Evolutionary conservation across 768 basidiomycete species (phyloP), one percentile per base, ranked within the genome.

Genomic region (Rhodotorula taiwanensis): DNA sequence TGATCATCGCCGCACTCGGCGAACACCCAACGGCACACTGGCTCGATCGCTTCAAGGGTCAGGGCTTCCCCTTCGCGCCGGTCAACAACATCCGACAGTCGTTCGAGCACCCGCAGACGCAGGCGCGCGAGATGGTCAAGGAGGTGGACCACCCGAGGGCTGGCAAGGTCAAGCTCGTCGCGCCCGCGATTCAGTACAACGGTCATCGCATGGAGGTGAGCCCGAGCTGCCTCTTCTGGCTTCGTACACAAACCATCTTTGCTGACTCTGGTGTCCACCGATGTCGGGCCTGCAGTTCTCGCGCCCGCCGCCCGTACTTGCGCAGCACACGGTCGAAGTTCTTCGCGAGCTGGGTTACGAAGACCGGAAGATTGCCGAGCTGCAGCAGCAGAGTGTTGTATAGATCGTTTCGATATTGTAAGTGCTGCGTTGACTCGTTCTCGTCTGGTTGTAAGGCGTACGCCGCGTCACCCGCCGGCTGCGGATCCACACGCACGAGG

Each of bases 11-110:
- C 20, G 79, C 77, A 3, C 78, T 94, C 60, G 77, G 78, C 75
- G 77, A 80, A 72, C 76, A 82, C 42, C 77, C 82, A 25, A 81
- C 85, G 62, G 83, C 82, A 21, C 76, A 87, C 66, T 95, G 92
- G 93, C 78, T 93, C 49, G 76, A 81, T 64, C 79, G 79, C 52
- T 81, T 97, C 67, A 83, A 79, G 45, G 93, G 90, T 9, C 77
- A 86, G 36, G 92, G 91, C 86, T 83, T 90, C 30, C 88, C 89
- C 11, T 86, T 86, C 75, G 88, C 87, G 34, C 93, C 93, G 23
- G 94, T 97, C 78, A 95, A 95, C 74, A 31, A 89, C 70, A 89
- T 97, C 63, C 73, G 81, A 62, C 84, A 91, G 75, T 91, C 93
- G 5, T 97, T 95, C 72, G 82, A 83, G 39, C 93, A 95, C 76